These are phyloP conservation scores for Raphidocelis subcapitata DNA, from an alignment of 139 green algal genomes.

Conservation along the genomic window DNA sequence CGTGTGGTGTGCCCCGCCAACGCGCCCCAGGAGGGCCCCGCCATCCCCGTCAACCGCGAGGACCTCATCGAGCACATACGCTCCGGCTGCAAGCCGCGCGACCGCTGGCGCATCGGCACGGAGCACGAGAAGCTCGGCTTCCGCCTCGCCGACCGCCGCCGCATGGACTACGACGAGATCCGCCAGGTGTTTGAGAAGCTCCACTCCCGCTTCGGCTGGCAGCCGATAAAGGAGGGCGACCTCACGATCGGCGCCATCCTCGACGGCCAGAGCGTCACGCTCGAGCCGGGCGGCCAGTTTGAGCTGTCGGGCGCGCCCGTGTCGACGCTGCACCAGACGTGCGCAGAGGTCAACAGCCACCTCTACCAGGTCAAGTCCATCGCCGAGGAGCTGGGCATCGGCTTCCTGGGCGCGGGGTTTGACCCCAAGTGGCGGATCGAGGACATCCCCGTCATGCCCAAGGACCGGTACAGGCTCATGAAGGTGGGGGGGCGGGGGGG, in stretches of 20 bases:
- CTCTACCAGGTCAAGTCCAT: slow-evolving; percentile 94
- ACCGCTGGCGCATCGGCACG: slow-evolving; percentile 91
- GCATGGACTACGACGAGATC: slow-evolving; percentile 85
- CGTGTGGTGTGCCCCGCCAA: background rate
- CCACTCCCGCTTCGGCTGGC: slow-evolving; percentile 79
- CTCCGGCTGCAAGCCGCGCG: slow-evolving; percentile 78
- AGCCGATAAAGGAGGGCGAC: slow-evolving; percentile 83
- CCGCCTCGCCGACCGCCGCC: slow-evolving; percentile 55
- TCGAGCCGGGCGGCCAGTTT: slow-evolving; percentile 98
- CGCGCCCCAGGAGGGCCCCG: background rate
- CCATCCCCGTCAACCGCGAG: slow-evolving; percentile 29
- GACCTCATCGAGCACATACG: slow-evolving; percentile 80
- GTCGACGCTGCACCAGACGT: slow-evolving; percentile 91
- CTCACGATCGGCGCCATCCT: slow-evolving; percentile 88
- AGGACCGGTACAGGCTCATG: slow-evolving; percentile 62
- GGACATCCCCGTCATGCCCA: slow-evolving; percentile 96
- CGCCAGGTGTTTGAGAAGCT: slow-evolving; percentile 73
- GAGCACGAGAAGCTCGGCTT: slow-evolving; percentile 99
- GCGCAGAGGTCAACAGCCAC: slow-evolving; percentile 93
- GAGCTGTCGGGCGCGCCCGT: slow-evolving; percentile 94
- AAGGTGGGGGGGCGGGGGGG: too few relatives aligned
- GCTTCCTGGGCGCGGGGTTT: slow-evolving; percentile 89
- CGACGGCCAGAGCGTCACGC: slow-evolving; percentile 88
- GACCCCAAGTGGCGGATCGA: slow-evolving; percentile 86
- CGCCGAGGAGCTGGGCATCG: slow-evolving; percentile 72